Base-by-base conservation (phyloP, 139 green algal species). In the Gonium pectorale region DNA sequence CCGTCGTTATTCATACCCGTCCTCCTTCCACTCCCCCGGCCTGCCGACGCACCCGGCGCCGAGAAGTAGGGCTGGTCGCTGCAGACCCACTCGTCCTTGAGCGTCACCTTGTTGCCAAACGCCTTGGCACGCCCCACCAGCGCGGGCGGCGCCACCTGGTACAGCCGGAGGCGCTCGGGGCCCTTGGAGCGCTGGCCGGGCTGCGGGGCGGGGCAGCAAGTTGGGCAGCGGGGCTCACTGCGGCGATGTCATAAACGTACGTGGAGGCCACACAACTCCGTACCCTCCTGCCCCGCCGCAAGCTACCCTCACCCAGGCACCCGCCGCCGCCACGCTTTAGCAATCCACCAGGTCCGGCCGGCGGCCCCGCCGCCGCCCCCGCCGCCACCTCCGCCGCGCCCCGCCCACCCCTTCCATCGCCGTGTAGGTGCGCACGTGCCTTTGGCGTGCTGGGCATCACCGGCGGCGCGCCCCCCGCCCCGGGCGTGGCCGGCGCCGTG, bases 21-120 rank as follows among this genome's bases (percentile, higher is more conserved):
- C 13, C 67, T 5, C 43, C 27, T 75, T 75, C 38, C 9, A 5
- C 35, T 24, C 46, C 46, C 46, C 13, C 46, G 15, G 15, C 1
- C 27, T 8, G 1, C 9, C 21, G 13, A 35, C 59, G 40, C 83
- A 87, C 79, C 88, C 44, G 88, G 84, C 41, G 88, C 88, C 8
- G 81, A 60, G 71, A 88, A 91, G 85, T 88, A 91, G 54, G 80
- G 74, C 22, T 52, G 31, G 52, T 91, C 88, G 29, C n/a, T 79
- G 56, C 74, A 85, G 56, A 56, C 70, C 84, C 84, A 91, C 70
- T 72, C 84, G 46, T 75, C 67, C 67, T 88, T 88, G 2, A 91
- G 59, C 0, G 80, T 51, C 26, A 91, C 49, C 80, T 70, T 72
- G 79, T 86, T 91, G n/a, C 74, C 67, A 38, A 90, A 90, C 40